Evolutionary conservation across 352 stramenopile genomes (phyloP), one percentile per base, ranked within the genome.

Genomic region (Phytophthora rubi): DNA sequence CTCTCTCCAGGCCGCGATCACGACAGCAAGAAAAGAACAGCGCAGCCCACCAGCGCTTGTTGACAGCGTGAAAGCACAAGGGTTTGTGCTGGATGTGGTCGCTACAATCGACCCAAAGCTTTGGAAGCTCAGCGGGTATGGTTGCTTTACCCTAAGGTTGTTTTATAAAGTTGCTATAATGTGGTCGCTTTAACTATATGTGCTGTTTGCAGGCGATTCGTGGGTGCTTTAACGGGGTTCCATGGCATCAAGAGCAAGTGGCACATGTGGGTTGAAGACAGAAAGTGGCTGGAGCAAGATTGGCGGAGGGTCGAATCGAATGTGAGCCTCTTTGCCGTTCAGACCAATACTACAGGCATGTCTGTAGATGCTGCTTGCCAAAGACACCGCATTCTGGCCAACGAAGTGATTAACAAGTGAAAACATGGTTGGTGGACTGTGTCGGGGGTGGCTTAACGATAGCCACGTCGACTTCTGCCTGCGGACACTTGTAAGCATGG

Each of bases 251-350:
- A 26, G 23, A 26, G 23, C 23, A 39, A 39, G 33, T 39, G 15
- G 9, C 9, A 42, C 18, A 13, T 12, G 3, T 72, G 44, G 65
- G 8, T 63, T 16, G 8, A 72, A 54, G 30, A 68, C 52, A 30
- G 59, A 23, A 72, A 59, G 23, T 72, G 58, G n/a, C 35, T 62
- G 1, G 65, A 59, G 4, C 23, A 55, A 42, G 44, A 72, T 13
- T 72, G 58, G 52, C 9, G 44, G 13, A 59, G 16, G 5, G 0
- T 72, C 3, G 9, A 26, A 6, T 61, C 64, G 30, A 15, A 57
- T 35, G 63, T 60, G n/a, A 10, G 8, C n/a, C 42, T 62, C 0
- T 58, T 71, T 66, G 28, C 18, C 0, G 1, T 30, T 4, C 37
- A 58, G 15, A 66, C 49, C 1, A 44, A 37, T 2, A 67, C 65